Evolutionary conservation across 352 stramenopile species (phyloP), one percentile per base, ranked within the genome.

Genomic region (Globisporangium rhizosaccharum): DNA sequence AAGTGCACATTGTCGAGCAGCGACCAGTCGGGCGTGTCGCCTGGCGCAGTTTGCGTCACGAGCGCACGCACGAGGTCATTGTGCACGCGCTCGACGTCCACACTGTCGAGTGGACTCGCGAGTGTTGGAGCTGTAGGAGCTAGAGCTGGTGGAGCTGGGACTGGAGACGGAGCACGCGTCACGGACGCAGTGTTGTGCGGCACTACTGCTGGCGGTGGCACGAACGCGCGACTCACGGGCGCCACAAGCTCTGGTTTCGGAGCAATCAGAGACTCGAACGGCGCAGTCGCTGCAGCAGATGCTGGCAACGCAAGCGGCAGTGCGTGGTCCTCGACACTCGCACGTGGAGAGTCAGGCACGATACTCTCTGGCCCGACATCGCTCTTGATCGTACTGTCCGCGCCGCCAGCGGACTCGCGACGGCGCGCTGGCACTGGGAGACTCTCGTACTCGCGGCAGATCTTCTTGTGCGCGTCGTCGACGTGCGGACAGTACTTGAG

Each of bases 391-490:
- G 18, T 17, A 18, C 5, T 49, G 7, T 10, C 10, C 51, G 23
- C 12, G 26, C 6, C 30, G 30, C 17, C 46, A 0, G 37, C 41
- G n/a, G 28, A 26, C 2, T 25, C 45, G 23, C 66, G 68, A 1
- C 68, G 62, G 0, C 68, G 61, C 60, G 61, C 66, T 0, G 68
- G 60, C 33, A 75, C 56, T 1, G 66, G 69, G 25, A 74, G 65
- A 20, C 62, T 58, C 57, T 72, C 63, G 66, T 80, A 80, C 51
- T 80, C 68, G 37, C 66, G 59, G 48, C 72, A 81, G 55, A 81
- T 70, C 48, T 63, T 56, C 59, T 76, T 77, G 64, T 81, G 72
- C 11, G 63, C 30, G 44, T 77, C 72, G 64, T 77, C 72, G 12
- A 65, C 72, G 48, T 63, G 57, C 8, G 72, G 72, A 61, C 72